phyloP scores from a whole-genome alignment of 208 protist species.

The Leptomonas pyrrhocoris region DNA sequence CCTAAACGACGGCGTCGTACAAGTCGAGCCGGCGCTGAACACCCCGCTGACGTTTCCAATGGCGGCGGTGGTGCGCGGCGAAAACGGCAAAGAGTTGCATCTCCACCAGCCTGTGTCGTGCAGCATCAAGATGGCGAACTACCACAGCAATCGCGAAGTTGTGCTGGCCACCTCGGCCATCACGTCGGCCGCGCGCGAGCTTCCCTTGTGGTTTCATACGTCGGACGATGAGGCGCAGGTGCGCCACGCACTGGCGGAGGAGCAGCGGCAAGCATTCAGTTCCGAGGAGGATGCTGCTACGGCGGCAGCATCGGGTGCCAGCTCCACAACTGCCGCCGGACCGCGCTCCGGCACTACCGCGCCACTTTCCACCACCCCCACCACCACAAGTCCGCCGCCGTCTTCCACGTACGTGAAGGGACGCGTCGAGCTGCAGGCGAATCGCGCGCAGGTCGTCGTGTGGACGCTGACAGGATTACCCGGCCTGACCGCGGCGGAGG shows the following conservation, averaged over 20 bases:
- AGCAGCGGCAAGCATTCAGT: slow-evolving; percentile 22
- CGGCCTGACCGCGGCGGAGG: slow-evolving; percentile 43
- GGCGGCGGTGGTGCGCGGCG: slow-evolving; percentile 31
- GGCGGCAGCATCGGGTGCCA: not conserved
- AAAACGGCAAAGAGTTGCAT: slow-evolving; percentile 22
- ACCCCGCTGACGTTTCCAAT: slow-evolving; percentile 30
- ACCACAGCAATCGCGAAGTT: slow-evolving; percentile 31
- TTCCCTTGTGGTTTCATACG: slow-evolving; percentile 38
- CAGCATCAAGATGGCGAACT: slow-evolving; percentile 33
- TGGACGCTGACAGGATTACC: slow-evolving; percentile 58
- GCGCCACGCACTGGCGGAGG: slow-evolving; percentile 23
- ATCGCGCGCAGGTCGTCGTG: slow-evolving; percentile 43
- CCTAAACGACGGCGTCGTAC: slow-evolving; percentile 36
- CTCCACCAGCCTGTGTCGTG: slow-evolving; percentile 36
- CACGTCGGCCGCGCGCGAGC: slow-evolving; percentile 8
- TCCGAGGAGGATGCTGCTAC: not conserved
- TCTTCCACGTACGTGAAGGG: slow-evolving; percentile 26
- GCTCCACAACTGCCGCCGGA: not conserved
- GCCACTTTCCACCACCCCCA: slow-evolving; percentile 15
- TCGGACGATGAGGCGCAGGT: slow-evolving; percentile 25
- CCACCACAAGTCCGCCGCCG: slow-evolving; percentile 16
- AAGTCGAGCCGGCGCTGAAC: slow-evolving; percentile 29
- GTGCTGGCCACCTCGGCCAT: slow-evolving; percentile 21
- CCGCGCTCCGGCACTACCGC: slow-evolving; percentile 19
- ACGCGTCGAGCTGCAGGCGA: slow-evolving; percentile 51